Evolutionary conservation across 495 filamentous ascomycete genomes (phyloP).

Genomic region (Rusavskia elegans): DNA sequence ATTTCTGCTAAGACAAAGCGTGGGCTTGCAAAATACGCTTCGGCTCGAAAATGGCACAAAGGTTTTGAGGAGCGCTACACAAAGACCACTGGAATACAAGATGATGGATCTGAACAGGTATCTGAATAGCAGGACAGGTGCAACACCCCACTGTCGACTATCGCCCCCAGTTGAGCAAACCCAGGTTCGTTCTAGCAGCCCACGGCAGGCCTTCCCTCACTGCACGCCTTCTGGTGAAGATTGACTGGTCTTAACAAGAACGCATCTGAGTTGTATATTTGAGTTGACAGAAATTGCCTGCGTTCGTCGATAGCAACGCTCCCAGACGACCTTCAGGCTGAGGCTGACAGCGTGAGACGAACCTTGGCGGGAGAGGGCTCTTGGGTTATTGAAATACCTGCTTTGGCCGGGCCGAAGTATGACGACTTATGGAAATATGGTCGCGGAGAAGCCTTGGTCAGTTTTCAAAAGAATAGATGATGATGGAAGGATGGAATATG

Average conservation of each 20-base stretch:
- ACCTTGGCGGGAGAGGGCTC: too few relatives aligned
- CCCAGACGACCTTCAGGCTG: too few relatives aligned
- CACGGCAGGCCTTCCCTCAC: not conserved
- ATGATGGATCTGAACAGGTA: not conserved
- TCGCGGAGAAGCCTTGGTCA: too few relatives aligned
- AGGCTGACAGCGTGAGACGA: too few relatives aligned
- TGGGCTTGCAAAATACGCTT: not conserved
- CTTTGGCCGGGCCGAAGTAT: too few relatives aligned
- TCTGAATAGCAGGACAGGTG: not conserved
- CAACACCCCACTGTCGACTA: not conserved
- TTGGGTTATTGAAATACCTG: too few relatives aligned
- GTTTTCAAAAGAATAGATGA: too few relatives aligned
- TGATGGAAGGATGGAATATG: too few relatives aligned
- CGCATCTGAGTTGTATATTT: not conserved
- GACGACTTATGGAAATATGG: too few relatives aligned
- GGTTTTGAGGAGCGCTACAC: not conserved
- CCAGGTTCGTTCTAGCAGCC: not conserved
- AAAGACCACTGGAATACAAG: not conserved
- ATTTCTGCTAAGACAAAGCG: slow-evolving; percentile 2
- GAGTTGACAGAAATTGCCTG: too few relatives aligned
- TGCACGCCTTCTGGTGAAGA: not conserved
- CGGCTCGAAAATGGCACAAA: not conserved
- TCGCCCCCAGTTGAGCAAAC: not conserved
- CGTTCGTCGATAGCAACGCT: too few relatives aligned
- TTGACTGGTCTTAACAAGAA: not conserved